These are phyloP conservation scores for Cucurbita maxima DNA, from an alignment of 306 rosid genomes.

Conservation along the genomic window DNA sequence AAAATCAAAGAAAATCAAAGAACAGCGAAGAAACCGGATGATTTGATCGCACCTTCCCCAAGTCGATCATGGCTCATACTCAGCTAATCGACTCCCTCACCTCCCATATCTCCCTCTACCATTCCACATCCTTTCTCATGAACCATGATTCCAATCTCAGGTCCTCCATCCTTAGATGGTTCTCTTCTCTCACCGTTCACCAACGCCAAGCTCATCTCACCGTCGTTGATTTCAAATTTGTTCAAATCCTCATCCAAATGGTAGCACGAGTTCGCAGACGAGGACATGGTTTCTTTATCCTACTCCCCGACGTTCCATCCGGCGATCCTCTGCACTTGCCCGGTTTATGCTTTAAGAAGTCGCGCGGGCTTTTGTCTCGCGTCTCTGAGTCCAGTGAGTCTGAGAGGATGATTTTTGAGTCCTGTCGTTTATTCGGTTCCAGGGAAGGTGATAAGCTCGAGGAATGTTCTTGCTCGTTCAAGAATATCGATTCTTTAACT, in stretches of 20 bases:
- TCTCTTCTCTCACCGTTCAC: conserved; percentile 50
- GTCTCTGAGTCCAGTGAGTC: conserved; percentile 31
- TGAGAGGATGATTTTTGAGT: conserved; percentile 21
- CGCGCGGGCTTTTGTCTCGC: conserved; percentile 50
- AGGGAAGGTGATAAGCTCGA: conserved; percentile 39
- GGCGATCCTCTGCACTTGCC: conserved; percentile 38
- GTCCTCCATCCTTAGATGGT: conserved; percentile 59
- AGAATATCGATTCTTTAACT: conserved; percentile 27
- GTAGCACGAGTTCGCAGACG: conserved; percentile 27
- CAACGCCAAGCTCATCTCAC: conserved; percentile 73
- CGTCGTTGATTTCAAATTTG: conserved; percentile 39
- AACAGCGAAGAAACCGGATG: too few relatives aligned
- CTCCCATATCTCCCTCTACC: conserved; percentile 76
- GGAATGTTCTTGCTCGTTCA: conserved; percentile 38
- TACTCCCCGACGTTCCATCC: conserved; percentile 64
- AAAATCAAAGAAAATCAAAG: not conserved
- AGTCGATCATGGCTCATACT: conserved; percentile 42
- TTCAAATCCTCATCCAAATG: conserved; percentile 50
- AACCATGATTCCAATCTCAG: conserved; percentile 24
- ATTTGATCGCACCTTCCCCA: not conserved
- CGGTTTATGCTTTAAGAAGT: conserved; percentile 51
- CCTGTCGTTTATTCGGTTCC: conserved; percentile 38
- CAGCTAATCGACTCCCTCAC: conserved; percentile 76
- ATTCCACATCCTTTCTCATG: conserved; percentile 23
- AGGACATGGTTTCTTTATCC: conserved; percentile 58